These are phyloP conservation scores for Clitocybe nebularis DNA, from an alignment of 1,284 basidiomycete genomes.

Conservation along the genomic window DNA sequence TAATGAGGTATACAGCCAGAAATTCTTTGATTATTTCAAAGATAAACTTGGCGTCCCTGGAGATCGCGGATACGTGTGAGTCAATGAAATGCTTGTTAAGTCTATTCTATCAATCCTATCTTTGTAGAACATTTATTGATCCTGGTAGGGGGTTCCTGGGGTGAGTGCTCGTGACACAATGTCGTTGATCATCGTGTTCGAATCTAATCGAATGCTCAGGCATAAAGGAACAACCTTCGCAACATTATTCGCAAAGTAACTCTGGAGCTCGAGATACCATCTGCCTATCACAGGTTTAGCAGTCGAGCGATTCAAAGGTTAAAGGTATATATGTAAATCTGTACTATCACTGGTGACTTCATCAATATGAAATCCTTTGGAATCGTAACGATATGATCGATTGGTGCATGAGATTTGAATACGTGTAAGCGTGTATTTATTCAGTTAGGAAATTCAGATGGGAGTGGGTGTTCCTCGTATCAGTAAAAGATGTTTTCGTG, in stretches of 20 bases:
- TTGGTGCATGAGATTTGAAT: not conserved
- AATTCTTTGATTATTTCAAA: slow-evolving; percentile 50
- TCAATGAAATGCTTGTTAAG: not conserved
- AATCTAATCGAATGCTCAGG: slow-evolving; percentile 20
- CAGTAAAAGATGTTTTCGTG: not conserved
- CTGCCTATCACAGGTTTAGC: not conserved
- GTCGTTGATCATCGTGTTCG: too few species aligned
- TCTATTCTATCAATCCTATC: slow-evolving; percentile 1
- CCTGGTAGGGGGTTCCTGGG: slow-evolving; percentile 53
- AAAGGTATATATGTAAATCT: not conserved
- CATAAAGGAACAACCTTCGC: slow-evolving; percentile 45
- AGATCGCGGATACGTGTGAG: slow-evolving; percentile 57
- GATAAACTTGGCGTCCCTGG: slow-evolving; percentile 44
- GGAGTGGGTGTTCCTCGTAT: too few species aligned
- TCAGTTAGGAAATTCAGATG: not conserved
- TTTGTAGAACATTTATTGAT: slow-evolving; percentile 48
- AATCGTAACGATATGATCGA: not conserved
- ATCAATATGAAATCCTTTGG: too few species aligned
- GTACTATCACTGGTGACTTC: too few species aligned
- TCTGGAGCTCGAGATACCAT: too few species aligned
- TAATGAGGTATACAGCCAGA: slow-evolving; percentile 52
- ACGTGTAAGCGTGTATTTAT: not conserved
- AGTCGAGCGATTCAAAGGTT: not conserved
- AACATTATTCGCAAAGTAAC: slow-evolving; percentile 33
- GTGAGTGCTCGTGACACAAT: slow-evolving; percentile 30